Evolutionary conservation across 352 stramenopile species (phyloP).

Genomic region (Phytophthora pistaciae): DNA sequence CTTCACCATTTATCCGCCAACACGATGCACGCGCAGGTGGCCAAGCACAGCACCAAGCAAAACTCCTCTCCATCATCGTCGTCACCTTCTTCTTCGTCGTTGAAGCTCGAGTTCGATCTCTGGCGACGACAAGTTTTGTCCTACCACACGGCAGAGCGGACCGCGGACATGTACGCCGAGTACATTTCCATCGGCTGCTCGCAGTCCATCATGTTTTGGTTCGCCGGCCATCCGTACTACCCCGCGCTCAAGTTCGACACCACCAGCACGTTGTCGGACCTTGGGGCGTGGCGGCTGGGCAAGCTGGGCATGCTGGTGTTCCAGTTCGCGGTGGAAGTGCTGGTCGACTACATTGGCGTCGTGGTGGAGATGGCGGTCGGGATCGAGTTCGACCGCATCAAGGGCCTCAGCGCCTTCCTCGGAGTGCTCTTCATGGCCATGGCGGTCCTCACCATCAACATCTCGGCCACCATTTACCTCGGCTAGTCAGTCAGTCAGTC

Average conservation of each 20-base stretch:
- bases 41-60: neutral
- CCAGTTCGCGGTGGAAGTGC: neutral
- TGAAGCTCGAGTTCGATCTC: neutral
- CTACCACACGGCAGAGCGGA: neutral
- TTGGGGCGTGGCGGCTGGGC: neutral
- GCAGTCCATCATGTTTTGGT: conserved; percentile 2
- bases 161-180: neutral
- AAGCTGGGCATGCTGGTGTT: neutral
- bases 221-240: neutral
- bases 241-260: neutral
- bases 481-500: neutral
- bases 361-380: neutral
- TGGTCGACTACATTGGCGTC: neutral
- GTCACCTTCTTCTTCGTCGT: neutral
- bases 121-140: neutral
- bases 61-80: neutral
- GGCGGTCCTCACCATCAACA: neutral
- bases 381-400: neutral
- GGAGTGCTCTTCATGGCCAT: neutral
- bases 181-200: neutral
- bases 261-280: neutral
- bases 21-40: neutral
- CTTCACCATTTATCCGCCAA: neutral
- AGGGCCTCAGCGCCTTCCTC: neutral
- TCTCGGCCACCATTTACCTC: conserved; percentile 2